Conservation (phyloP, 208 protist genomes). For the Lotmaria passim region DNA sequence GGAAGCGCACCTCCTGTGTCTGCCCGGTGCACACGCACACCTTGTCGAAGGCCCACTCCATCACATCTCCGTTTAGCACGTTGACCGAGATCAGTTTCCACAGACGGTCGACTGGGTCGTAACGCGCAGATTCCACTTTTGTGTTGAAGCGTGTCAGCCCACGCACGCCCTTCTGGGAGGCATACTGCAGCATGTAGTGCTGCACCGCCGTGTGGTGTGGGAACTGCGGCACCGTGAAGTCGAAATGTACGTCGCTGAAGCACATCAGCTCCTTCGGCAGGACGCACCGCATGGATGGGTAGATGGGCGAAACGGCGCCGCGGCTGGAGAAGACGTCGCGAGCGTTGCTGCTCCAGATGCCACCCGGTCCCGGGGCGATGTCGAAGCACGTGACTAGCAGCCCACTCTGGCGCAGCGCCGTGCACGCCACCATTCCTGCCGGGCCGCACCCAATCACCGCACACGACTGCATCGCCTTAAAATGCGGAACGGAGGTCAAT, state of each 20-base stretch:
- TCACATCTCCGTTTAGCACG: conserved; percentile 83
- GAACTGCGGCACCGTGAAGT: conserved; percentile 85
- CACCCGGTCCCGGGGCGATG: conserved; percentile 58
- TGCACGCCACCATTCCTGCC: conserved; percentile 80
- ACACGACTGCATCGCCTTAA: conserved; percentile 73
- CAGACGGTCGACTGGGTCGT: conserved; percentile 36
- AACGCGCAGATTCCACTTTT: conserved; percentile 83
- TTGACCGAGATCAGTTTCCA: conserved; percentile 92
- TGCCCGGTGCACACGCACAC: conserved; percentile 89
- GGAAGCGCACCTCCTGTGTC: conserved; percentile 81
- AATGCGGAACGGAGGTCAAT: too few species aligned
- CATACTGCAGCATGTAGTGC: conserved; percentile 80
- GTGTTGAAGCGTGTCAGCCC: conserved; percentile 88
- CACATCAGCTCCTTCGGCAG: conserved; percentile 88
- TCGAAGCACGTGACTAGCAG: conserved; percentile 91
- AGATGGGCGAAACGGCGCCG: conserved; percentile 76
- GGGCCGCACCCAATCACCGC: conserved; percentile 90
- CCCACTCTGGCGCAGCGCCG: conserved; percentile 70
- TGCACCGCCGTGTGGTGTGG: conserved; percentile 84
- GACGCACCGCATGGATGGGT: conserved; percentile 83
- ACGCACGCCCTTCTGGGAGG: conserved; percentile 64
- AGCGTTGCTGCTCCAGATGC: conserved; percentile 76
- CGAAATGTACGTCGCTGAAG: conserved; percentile 86
- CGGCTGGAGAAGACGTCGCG: conserved; percentile 72
- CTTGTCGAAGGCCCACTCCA: conserved; percentile 87